Base-by-base conservation (phyloP, 176 grass and related monocot genomes). In the Melocanna baccifera region DNA sequence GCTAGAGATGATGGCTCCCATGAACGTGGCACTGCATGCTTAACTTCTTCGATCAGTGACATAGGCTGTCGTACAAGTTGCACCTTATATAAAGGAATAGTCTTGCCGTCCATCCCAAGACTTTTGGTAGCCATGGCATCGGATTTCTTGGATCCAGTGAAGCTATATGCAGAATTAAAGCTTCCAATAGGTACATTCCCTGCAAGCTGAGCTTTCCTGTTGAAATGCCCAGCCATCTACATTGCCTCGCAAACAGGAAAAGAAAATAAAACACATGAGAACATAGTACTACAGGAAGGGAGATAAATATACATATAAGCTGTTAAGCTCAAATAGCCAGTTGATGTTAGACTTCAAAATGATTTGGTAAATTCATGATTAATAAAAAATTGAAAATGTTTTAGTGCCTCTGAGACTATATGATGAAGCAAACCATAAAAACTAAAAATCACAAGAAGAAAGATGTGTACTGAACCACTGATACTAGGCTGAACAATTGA, bases 181-280 rank as follows among this genome's bases (percentile, higher is more conserved):
- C 75, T 85, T 50, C 92, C 92, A 39, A 89, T 39, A 51, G 89
- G 89, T 66, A 87, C 32, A 66, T 71, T 86, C 70, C 92, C 92
- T 71, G 58, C 41, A 46, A 91, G 62, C 42, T 73, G 65, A 23
- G 92, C 70, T 42, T 87, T 94, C 36, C 39, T 84, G 32, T 89
- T 94, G 71, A 94, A 94, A 91, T 81, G 20, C 37, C 84, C 86
- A 61, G 86, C 86, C 92, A 94, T 91, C 92, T 94, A 77, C 45
- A 86, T 55, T 77, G 56, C 37, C 81, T 64, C 51, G 3, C 13
- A 36, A 76, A 70, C 25, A 75, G 25, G 10, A 28, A 61, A 79
- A 5, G 2, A 69, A 81, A 81, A 55, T 3, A 69, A 32, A 69
- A 56, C 6, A 23, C 1, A n/a, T 86, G 48, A 86, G 75, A 79